Percentiles rank a stretch among this genome's conserved stretches.
Conservation (phyloP, 2,329 filamentous ascomycete genomes). For the Geosmithia morbida region DNA sequence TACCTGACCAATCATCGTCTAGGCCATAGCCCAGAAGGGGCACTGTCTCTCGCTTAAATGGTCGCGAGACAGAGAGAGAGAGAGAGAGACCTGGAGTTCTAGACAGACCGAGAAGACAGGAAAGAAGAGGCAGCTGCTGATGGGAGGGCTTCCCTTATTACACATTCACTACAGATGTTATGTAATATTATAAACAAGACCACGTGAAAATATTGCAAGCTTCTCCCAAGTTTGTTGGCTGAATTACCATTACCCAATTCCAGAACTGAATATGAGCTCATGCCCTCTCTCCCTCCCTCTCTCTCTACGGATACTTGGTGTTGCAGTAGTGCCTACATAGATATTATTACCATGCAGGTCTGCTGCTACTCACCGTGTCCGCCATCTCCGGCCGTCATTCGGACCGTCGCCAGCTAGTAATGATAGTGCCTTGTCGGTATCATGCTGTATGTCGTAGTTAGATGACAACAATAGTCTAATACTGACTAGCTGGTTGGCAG, state of each 20-base stretch:
- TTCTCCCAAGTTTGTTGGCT: too few relatives aligned
- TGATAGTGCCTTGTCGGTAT: background rate
- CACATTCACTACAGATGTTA: too few relatives aligned
- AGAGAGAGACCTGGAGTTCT: too few relatives aligned
- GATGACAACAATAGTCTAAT: background rate
- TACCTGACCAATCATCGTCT: conserved; percentile 14
- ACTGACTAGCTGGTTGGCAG: background rate
- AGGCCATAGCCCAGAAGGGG: background rate
- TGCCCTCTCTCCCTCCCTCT: background rate
- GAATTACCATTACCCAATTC: conserved; percentile 2
- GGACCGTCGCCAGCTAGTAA: background rate
- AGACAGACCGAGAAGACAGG: background rate
- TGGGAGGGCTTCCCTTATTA: too few relatives aligned
- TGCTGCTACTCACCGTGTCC: background rate
- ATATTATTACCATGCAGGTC: too few relatives aligned
- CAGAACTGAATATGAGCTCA: background rate
- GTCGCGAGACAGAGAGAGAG: background rate
- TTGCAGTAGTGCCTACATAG: too few relatives aligned
- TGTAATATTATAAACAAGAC: too few relatives aligned
- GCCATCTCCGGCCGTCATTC: background rate
- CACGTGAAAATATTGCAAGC: too few relatives aligned
- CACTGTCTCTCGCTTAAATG: background rate
- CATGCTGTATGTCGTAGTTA: background rate
- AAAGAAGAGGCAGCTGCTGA: background rate
- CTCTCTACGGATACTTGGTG: too few relatives aligned